Evolutionary conservation across 352 stramenopile genomes (phyloP).

Genomic region (Globisporangium paroecandrum): DNA sequence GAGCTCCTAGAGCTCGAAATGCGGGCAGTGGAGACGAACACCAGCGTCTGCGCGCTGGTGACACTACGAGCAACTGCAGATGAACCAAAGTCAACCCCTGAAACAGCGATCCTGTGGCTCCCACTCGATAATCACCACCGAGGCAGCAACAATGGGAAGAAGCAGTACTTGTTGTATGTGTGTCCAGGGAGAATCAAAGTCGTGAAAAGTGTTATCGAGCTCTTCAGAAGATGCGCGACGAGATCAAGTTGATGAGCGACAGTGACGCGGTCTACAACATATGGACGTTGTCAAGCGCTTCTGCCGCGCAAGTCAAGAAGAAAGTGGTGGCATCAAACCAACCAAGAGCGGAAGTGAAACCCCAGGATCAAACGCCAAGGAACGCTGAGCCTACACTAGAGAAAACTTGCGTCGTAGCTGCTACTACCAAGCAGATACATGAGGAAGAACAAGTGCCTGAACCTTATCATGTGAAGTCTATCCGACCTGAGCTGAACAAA

Average conservation of each 20-base stretch:
- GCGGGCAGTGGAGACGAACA: slow-evolving; percentile 19
- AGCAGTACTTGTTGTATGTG: slow-evolving; percentile 53
- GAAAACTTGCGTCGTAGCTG: background rate
- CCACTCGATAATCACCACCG: slow-evolving; percentile 10
- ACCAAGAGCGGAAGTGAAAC: background rate
- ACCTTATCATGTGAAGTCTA: background rate
- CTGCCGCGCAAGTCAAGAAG: background rate
- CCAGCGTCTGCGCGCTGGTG: slow-evolving; percentile 42
- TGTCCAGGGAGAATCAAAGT: slow-evolving; percentile 67
- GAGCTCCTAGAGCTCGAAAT: slow-evolving; percentile 53
- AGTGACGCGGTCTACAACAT: slow-evolving; percentile 33
- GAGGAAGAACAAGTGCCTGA: background rate
- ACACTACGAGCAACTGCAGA: background rate
- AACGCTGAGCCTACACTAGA: background rate
- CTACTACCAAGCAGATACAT: background rate
- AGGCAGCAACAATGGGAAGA: slow-evolving; percentile 15
- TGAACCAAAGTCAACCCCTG: background rate
- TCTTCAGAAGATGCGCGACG: slow-evolving; percentile 54
- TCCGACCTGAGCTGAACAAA: background rate
- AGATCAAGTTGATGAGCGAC: slow-evolving; percentile 28
- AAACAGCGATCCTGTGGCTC: slow-evolving; percentile 50
- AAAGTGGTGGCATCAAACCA: background rate
- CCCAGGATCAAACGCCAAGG: background rate
- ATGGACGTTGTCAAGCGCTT: slow-evolving; percentile 29
- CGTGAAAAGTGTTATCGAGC: slow-evolving; percentile 42